Evolutionary conservation across 805 yeast species (phyloP).

Genomic region (Maudiozyma barnettii): DNA sequence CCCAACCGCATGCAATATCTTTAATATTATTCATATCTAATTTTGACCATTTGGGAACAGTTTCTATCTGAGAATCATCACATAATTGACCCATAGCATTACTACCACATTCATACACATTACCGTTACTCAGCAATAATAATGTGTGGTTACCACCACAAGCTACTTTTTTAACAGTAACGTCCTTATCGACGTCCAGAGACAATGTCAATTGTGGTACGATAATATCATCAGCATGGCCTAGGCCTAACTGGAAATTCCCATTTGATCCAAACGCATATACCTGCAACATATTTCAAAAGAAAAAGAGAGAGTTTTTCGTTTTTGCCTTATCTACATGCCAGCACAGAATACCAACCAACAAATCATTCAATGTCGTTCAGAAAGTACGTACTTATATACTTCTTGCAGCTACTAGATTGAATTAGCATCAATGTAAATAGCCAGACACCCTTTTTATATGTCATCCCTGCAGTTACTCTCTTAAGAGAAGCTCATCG

Average conservation of each 20-base stretch:
- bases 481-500: neutral
- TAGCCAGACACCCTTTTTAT: neutral
- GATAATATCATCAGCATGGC: conserved; percentile 40
- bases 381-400: too few relatives aligned
- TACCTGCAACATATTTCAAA: conserved; percentile 6
- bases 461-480: neutral
- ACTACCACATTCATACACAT: conserved; percentile 50
- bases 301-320: neutral
- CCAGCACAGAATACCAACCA: too few relatives aligned
- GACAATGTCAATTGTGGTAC: conserved; percentile 21
- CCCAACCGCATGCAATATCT: conserved; percentile 72
- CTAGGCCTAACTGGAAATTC: conserved; percentile 59
- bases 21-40: conserved; percentile 23
- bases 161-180: conserved; percentile 36
- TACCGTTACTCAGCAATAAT: conserved; percentile 44
- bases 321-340: too few relatives aligned
- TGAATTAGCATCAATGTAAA: too few relatives aligned
- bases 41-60: conserved; percentile 12
- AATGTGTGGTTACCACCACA: conserved; percentile 89
- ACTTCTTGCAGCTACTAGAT: too few relatives aligned
- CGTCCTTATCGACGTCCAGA: conserved; percentile 1
- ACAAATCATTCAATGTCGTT: too few relatives aligned
- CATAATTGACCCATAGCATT: conserved; percentile 43
- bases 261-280: conserved; percentile 83
- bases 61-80: neutral